Base-by-base conservation (phyloP, 306 rosid species). In the Quercus suber region DNA sequence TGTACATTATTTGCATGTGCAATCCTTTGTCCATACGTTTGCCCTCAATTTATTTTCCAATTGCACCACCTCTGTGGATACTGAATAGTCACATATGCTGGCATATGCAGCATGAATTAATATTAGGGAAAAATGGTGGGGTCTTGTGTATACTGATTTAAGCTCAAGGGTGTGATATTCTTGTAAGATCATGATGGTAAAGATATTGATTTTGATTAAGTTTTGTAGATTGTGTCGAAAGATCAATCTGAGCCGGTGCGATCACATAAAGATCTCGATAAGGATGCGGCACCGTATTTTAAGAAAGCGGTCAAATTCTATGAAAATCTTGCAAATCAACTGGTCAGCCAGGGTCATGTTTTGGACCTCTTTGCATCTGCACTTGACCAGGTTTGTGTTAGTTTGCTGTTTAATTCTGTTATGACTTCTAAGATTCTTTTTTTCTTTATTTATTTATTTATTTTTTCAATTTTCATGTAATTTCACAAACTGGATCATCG, bases 241-340 rank as follows among this genome's bases (percentile, higher is more conserved):
- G 96, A 95, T 82, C 74, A 88, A 69, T 95, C 99, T 31, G 99
- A 95, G 49, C 99, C 99, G 0, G 96, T 95, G 77, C 97, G 98
- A 41, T 95, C 99, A 58, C 99, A 93, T 88, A 95, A 95, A 77
- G 98, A 95, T 90, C 92, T 95, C 25, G 99, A 93, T 83, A 95
- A 95, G 84, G 99, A 95, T 80, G 99, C 98, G 14, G 98, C 96
- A 23, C 97, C 98, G 3, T 95, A 82, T 89, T 95, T 92, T 60
- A 95, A 89, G 84, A 95, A 95, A 83, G 99, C 99, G 73, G 89
- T 90, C 73, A 95, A 95, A 70, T 92, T 89, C 75, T 94, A 91
- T 81, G 99, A 94, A 76, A 65, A 82, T 82, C 92, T 94, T 45
- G 92, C 95, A 31, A 92, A 92, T 76, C 97, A 91, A 86, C 91